These are phyloP conservation scores for Xylariaceae sp. DNA, from an alignment of 2,329 filamentous ascomycete genomes.

Conservation along the genomic window DNA sequence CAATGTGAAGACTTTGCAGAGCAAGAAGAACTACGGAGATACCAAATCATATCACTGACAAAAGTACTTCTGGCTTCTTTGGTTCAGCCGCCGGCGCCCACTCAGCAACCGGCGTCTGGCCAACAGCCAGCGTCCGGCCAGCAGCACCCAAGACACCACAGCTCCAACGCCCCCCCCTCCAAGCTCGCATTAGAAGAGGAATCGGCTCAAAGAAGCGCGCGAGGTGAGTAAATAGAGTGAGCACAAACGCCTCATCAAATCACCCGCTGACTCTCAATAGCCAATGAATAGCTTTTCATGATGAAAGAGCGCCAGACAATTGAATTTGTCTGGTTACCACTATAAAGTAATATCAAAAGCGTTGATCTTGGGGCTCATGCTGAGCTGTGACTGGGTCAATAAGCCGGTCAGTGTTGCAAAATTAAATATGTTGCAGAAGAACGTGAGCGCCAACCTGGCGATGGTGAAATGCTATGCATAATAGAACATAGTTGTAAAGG, in stretches of 20 bases:
- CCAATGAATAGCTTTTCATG: not conserved
- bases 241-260: not conserved
- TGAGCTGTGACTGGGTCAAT: no score
- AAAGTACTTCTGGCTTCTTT: not conserved
- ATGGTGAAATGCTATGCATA: no score
- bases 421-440: no score
- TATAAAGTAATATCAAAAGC: no score
- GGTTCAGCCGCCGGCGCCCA: not conserved
- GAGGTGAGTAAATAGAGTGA: no score
- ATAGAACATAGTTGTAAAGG: no score
- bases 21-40: not conserved
- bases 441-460: no score
- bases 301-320: not conserved
- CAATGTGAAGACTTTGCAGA: not conserved
- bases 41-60: not conserved
- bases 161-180: not conserved
- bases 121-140: not conserved
- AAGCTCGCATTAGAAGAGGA: conserved; percentile 4
- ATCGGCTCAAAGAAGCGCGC: conserved; percentile 5
- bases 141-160: not conserved
- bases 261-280: not conserved
- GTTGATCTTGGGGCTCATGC: no score
- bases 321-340: no score
- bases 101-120: no score
- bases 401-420: no score